phyloP scores from a whole-genome alignment of 1,284 basidiomycete species.

The Melampsora americana region DNA sequence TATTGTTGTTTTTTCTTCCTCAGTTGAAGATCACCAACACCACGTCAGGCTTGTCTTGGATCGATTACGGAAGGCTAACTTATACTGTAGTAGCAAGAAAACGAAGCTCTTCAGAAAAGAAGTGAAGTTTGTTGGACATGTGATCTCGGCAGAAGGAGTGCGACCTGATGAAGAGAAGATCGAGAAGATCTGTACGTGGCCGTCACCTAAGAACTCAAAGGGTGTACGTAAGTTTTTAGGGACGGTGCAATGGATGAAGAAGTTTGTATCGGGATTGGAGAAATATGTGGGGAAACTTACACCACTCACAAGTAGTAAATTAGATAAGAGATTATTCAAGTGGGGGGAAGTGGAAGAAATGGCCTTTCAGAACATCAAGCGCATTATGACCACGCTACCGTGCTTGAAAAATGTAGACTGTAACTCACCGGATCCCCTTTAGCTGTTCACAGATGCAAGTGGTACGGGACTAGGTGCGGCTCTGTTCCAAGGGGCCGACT shows the following conservation, averaged over 20 bases:
- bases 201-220: slow-evolving; percentile 48
- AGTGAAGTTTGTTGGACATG: slow-evolving; percentile 55
- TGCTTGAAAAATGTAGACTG: slow-evolving; percentile 53
- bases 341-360: slow-evolving; percentile 25
- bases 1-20: slow-evolving; percentile 8
- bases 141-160: slow-evolving; percentile 54
- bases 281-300: slow-evolving; percentile 54
- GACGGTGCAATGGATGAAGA: slow-evolving; percentile 54
- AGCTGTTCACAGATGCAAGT: slow-evolving; percentile 43
- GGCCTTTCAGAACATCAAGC: slow-evolving; percentile 55
- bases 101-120: slow-evolving; percentile 49
- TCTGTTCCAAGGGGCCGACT: slow-evolving; percentile 18
- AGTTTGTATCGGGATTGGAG: slow-evolving; percentile 55
- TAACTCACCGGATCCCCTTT: slow-evolving; percentile 45
- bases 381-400: slow-evolving; percentile 50
- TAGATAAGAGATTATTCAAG: not conserved
- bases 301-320: slow-evolving; percentile 52
- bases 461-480: slow-evolving; percentile 31
- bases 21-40: not conserved
- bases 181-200: slow-evolving; percentile 55
- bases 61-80: not conserved
- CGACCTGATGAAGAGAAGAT: slow-evolving; percentile 54
- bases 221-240: slow-evolving; percentile 56
- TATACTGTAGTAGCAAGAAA: slow-evolving; percentile 24
- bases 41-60: not conserved